Evolutionary conservation across 306 rosid genomes (phyloP).

Genomic region (Cajanus cajan): DNA sequence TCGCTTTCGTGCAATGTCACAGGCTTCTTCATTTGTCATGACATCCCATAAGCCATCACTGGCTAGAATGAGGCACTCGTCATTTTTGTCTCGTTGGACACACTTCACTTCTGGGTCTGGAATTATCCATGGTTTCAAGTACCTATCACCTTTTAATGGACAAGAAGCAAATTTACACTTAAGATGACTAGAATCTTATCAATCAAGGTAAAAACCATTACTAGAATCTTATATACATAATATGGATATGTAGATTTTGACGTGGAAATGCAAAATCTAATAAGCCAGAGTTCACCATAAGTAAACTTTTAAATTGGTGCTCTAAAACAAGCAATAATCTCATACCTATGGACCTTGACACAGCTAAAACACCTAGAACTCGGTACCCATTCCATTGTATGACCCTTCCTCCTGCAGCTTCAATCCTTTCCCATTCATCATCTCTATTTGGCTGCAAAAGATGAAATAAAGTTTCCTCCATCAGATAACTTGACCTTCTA

Average conservation of each 20-base stretch:
- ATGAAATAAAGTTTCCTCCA: conserved; percentile 6
- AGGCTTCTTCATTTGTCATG: conserved; percentile 72
- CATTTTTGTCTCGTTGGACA: conserved; percentile 51
- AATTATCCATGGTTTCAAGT: conserved; percentile 78
- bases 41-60: conserved; percentile 91
- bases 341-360: conserved; percentile 83
- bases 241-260: neutral
- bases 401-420: conserved; percentile 76
- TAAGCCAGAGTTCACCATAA: neutral
- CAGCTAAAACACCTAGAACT: conserved; percentile 81
- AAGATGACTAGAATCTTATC: neutral
- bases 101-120: conserved; percentile 68
- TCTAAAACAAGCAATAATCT: conserved; percentile 7
- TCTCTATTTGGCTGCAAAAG: conserved; percentile 68
- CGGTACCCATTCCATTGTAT: conserved; percentile 82
- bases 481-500: conserved; percentile 27
- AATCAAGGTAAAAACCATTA: no score
- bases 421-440: conserved; percentile 72
- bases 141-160: conserved; percentile 58
- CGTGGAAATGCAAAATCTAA: neutral
- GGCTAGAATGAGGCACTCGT: conserved; percentile 74
- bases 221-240: no score
- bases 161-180: neutral
- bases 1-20: conserved; percentile 62
- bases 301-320: neutral